These are phyloP conservation scores for Candida krabiensis DNA, from an alignment of 805 yeast genomes.

Conservation along the genomic window DNA sequence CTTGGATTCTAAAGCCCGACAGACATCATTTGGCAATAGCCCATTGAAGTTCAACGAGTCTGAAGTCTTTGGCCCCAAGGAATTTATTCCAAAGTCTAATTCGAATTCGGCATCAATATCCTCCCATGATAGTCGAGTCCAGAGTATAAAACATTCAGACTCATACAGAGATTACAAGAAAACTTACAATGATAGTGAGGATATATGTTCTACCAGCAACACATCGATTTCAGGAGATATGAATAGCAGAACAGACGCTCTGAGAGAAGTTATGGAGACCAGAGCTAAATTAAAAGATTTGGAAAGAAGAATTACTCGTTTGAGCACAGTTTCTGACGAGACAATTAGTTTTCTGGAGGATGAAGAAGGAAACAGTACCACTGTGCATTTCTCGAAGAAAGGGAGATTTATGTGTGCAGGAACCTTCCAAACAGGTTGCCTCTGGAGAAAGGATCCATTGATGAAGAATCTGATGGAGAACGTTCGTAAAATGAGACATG, in stretches of 20 bases:
- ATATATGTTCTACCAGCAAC: background rate
- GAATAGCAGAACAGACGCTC: background rate
- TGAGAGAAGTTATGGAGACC: conserved; percentile 10
- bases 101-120: background rate
- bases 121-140: background rate
- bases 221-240: background rate
- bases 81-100: background rate
- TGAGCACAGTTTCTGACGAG: conserved; percentile 3
- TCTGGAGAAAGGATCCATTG: conserved; percentile 22
- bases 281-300: conserved; percentile 5
- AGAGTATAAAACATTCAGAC: no score
- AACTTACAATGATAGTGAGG: background rate
- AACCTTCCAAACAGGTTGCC: conserved; percentile 12
- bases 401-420: conserved; percentile 19
- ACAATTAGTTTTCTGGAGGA: conserved; percentile 12
- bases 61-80: background rate
- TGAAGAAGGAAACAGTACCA: conserved; percentile 8
- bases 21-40: background rate
- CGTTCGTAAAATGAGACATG: conserved; percentile 5
- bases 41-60: no score
- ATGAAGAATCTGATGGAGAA: conserved; percentile 12
- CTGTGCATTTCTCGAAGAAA: conserved; percentile 18
- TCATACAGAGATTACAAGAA: no score
- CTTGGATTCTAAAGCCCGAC: background rate
- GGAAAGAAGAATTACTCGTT: conserved; percentile 6